These are phyloP conservation scores for Solanum hybrid DNA, from an alignment of 305 asterid species.

Conservation along the genomic window DNA sequence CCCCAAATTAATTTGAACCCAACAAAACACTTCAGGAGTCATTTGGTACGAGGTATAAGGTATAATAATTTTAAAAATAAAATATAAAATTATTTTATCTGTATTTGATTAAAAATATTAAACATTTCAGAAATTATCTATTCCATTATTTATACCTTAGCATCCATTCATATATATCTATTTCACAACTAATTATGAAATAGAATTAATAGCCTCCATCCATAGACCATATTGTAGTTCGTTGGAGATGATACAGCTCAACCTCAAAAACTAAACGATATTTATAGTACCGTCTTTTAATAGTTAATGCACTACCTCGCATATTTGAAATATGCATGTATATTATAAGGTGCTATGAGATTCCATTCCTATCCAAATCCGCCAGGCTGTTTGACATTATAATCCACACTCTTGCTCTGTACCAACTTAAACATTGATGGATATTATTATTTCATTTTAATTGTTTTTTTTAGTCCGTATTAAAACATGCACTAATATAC, in stretches of 20 bases:
- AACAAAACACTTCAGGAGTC: fast-evolving
- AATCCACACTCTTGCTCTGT: neutral
- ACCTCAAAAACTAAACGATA: too few relatives aligned
- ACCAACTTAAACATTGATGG: neutral
- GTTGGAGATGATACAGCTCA: neutral
- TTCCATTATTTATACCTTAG: too few relatives aligned
- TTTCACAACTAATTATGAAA: neutral
- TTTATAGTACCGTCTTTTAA: neutral
- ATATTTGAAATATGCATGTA: neutral
- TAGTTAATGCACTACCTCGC: neutral
- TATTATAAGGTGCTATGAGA: neutral
- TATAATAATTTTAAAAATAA: too few relatives aligned
- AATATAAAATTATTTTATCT: too few relatives aligned
- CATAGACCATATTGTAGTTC: neutral
- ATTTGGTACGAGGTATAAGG: too few relatives aligned
- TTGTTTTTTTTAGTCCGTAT: fast-evolving
- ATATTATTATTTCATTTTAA: neutral
- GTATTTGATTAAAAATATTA: too few relatives aligned
- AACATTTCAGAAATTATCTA: too few relatives aligned
- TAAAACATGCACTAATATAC: too few relatives aligned
- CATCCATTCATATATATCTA: too few relatives aligned
- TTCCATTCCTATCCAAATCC: neutral
- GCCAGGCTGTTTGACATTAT: neutral
- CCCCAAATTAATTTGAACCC: neutral
- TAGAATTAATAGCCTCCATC: neutral